Base-by-base conservation (phyloP, 352 stramenopile species). In the Phytophthora citrophthora region DNA sequence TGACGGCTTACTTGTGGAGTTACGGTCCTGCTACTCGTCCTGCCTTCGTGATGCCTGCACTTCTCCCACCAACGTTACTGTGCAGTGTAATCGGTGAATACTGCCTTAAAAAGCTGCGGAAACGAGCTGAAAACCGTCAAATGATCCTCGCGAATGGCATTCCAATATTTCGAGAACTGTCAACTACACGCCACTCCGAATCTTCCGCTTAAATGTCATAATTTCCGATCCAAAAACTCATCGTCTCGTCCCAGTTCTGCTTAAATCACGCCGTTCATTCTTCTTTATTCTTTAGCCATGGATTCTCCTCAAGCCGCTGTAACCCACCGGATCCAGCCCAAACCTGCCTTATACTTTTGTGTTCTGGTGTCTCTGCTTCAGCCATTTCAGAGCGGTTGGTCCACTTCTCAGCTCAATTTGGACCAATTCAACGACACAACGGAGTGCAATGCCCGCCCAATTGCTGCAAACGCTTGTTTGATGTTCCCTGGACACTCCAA, bases 401-500 rank as follows among this genome's bases (percentile, higher is more conserved):
- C 70, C 23, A 70, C 79, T 4, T 79, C 77, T 16, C 76, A 90
- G 54, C 57, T 88, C 41, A 88, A 86, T 39, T 39, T 83, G 27
- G 71, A 70, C 1, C 69, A 77, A 20, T 88, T 83, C 47, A 72
- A 79, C 53, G 64, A 81, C 52, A 71, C 67, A 15, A 49, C 50
- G 9, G 66, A 66, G 34, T 90, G 81, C 38, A 49, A 76, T 31
- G 62, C 71, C 5, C 71, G 61, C 5, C 81, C 76, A 2, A 70
- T 88, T 1, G 53, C 20, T 4, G 49, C 48, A 11, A 71, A 68
- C 48, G 77, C 70, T 27, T 90, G 81, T 54, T 54, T 88, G 24
- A 80, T 88, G 66, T 90, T 90, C 53, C 76, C 81, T 15, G 76
- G 76, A 2, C 82, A 89, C 57, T 73, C 82, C 0, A 62, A 65